Evolutionary conservation across 2,329 filamentous ascomycete species (phyloP).

Genomic region (Curvularia sp.): DNA sequence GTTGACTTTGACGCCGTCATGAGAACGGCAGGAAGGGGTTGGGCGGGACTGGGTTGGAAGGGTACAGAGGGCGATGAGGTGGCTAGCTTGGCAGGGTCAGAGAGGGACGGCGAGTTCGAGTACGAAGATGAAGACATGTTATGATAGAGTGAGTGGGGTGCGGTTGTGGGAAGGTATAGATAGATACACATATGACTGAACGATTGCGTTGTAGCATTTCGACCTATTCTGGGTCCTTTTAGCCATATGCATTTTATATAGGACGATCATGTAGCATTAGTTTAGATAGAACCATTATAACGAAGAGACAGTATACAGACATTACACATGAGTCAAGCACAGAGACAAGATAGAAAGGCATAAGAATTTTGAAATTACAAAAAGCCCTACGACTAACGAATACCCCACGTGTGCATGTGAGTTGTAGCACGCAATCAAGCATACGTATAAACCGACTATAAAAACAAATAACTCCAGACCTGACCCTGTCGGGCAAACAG

Average conservation of each 20-base stretch:
- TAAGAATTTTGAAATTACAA: not conserved
- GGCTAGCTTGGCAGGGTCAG: conserved; percentile 1
- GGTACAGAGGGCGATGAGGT: conserved; percentile 9
- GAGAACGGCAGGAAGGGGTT: conserved; percentile 60
- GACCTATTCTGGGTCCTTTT: not conserved
- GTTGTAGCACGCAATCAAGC: not conserved
- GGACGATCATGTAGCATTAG: not conserved
- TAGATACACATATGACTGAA: not conserved
- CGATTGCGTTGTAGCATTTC: not conserved
- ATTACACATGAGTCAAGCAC: not conserved
- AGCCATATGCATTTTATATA: not conserved
- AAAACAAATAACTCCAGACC: conserved; percentile 10
- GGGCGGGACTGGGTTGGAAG: conserved; percentile 48
- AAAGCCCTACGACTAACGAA: not conserved
- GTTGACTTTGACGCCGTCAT: conserved; percentile 69
- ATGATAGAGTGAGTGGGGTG: not conserved
- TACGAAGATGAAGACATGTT: conserved; percentile 15
- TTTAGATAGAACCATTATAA: not conserved
- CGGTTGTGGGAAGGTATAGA: not conserved
- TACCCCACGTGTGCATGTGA: not conserved
- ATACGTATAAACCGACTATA: not conserved
- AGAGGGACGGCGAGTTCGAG: conserved; percentile 15
- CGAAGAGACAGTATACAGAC: not conserved
- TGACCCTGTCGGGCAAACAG: conserved; percentile 21
- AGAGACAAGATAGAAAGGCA: not conserved